Percentiles rank a stretch among this genome's conserved stretches.
Conservation (phyloP, 148 eudicot genomes). For the Cornus controversa region DNA sequence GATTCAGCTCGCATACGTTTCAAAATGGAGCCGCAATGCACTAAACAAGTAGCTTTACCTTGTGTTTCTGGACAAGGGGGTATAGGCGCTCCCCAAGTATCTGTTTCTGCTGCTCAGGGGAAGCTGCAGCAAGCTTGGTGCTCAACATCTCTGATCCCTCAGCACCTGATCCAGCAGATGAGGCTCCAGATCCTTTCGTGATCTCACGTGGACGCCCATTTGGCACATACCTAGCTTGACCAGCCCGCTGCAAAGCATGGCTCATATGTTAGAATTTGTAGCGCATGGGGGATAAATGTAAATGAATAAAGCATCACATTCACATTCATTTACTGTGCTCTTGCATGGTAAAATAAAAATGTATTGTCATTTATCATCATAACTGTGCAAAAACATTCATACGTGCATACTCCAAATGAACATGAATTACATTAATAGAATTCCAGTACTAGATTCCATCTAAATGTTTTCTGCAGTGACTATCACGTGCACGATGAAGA, state of each 20-base stretch:
- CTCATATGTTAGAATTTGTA: not conserved
- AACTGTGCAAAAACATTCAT: too few relatives aligned
- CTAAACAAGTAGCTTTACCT: slow-evolving; percentile 33
- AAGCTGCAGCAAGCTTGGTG: slow-evolving; percentile 62
- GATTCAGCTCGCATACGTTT: not conserved
- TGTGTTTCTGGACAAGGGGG: slow-evolving; percentile 56
- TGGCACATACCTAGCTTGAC: slow-evolving; percentile 30
- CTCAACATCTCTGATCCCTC: slow-evolving; percentile 54
- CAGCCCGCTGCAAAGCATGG: slow-evolving; percentile 30
- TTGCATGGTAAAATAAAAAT: not conserved
- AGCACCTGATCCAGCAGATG: slow-evolving; percentile 17
- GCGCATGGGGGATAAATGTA: not conserved
- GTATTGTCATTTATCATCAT: too few relatives aligned
- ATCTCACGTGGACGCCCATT: slow-evolving; percentile 31
- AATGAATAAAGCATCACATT: not conserved
- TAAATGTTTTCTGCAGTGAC: not conserved
- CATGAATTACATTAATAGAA: too few relatives aligned
- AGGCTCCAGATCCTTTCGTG: slow-evolving; percentile 23
- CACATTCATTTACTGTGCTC: not conserved
- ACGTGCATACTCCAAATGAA: too few relatives aligned
- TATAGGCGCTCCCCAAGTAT: slow-evolving; percentile 65
- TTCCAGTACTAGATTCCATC: not conserved
- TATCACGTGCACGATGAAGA: not conserved
- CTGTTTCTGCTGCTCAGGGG: slow-evolving; percentile 58
- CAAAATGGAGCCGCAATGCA: not conserved